Evolutionary conservation across 495 filamentous ascomycete genomes (phyloP), one percentile per base, ranked within the genome.

Genomic region (Aspergillus affinis): DNA sequence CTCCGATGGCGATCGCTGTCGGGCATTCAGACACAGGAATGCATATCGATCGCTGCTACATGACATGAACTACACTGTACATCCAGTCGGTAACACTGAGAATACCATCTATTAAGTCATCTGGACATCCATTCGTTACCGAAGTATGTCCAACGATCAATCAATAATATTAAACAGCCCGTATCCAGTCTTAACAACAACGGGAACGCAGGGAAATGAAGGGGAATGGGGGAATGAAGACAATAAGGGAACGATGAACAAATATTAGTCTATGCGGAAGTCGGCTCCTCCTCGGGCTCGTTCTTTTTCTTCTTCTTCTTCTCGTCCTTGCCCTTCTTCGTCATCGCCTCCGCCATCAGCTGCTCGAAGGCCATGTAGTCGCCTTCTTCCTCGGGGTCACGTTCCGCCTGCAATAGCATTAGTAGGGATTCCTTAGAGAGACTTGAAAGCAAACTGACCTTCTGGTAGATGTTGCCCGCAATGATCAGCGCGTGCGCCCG

Each of bases 331-430:
- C 82, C 84, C 74, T 97, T 95, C 84, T 98, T 98, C 54, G 90
- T 87, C 51, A 90, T 90, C 6, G 95, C 93, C 69, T 99, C 94
- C 32, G 94, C 92, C 76, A 99, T 95, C 29, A 99, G 86, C 73
- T 97, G 91, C 73, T 99, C 94, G 67, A 99, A 99, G 19, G 91
- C 93, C 87, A 98, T 95, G 79, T 95, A 97, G 57, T 97, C 93
- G 62, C 93, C 94, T 78, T 98, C 94, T 77, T 99, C 94, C 48
- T 98, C 95, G 46, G 92, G 89, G 61, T 92, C 90, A 59, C 94
- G 86, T 71, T 89, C 84, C 19, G 94, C 94, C 94, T 98, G 61
- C 9, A 20, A 17, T n/a, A 1, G 5, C 26, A 57, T 57, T 60
- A 61, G 41, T 48, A 49, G 57, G 5, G 44, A 10, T 20, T 10